Evolutionary conservation across 306 rosid species (phyloP).

Genomic region (Dalbergia cochinchinensis): DNA sequence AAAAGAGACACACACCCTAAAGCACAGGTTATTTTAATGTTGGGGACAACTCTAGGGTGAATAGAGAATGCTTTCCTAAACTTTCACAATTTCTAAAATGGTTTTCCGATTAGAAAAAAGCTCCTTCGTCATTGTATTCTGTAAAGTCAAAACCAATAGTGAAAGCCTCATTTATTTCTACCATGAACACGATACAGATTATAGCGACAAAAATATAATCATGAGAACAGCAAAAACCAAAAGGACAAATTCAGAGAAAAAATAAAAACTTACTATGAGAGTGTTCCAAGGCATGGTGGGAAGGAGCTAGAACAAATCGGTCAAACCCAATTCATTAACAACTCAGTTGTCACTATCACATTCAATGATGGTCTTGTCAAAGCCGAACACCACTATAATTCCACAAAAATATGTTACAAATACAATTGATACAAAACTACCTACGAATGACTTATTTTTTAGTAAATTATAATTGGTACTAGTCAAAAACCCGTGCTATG

Average conservation of each 20-base stretch:
- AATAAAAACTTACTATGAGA: constrained; percentile 61
- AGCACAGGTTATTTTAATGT: constrained; percentile 65
- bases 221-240: neutral
- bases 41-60: constrained; percentile 60
- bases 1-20: constrained; percentile 50
- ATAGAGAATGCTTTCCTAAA: constrained; percentile 57
- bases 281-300: constrained; percentile 81
- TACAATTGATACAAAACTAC: no score
- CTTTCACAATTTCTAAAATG: constrained; percentile 56
- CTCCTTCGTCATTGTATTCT: constrained; percentile 83
- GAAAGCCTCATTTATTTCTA: neutral
- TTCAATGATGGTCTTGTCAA: constrained; percentile 82
- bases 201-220: neutral
- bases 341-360: constrained; percentile 84
- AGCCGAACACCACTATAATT: constrained; percentile 69
- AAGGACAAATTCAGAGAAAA: neutral
- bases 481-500: no score
- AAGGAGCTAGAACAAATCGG: constrained; percentile 67
- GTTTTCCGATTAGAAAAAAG: constrained; percentile 63
- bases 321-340: constrained; percentile 68
- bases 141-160: neutral
- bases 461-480: no score
- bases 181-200: neutral
- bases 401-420: neutral
- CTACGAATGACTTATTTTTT: no score